Evolutionary conservation across 225 moss, liverwort and hornwort species (phyloP), one percentile per base, ranked within the genome.

Genomic region (Climacium dendroides): DNA sequence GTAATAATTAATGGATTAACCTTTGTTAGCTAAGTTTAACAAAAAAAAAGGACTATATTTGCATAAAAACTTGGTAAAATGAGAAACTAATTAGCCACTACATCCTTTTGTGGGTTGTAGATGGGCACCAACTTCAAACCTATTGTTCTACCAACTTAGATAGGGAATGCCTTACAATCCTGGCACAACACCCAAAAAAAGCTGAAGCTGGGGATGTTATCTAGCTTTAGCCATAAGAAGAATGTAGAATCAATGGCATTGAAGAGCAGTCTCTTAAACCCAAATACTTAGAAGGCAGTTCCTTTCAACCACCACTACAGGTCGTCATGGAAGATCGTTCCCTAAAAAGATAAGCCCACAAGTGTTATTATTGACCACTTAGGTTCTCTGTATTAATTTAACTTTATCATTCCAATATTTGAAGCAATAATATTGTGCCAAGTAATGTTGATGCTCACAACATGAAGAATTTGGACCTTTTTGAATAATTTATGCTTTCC

Each of bases 41-140:
- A n/a, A n/a, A n/a, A 43, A 71, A 71, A 45, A 29, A 45, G 6
- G 7, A 17, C 10, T 4, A 45, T 47, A 30, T 6, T 47, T 11
- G 48, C 30, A 30, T 11, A 0, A 19, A 30, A 73, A 19, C 11
- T 30, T 2, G 30, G 29, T 19, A 47, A 73, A 10, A 29, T 30
- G 18, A 73, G 47, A 32, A 48, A 74, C 30, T 48, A 48, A 74
- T 74, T 30, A 48, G 2, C 9, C 39, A 24, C 6, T 39, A 9
- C 26, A 47, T 73, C 19, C 19, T 47, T 47, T 5, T 37, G 60
- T 37, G 60, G 32, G 15, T 80, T 80, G 72, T 32, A 87, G 61
- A 87, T 95, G 96, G 95, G 96, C 26, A 93, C 92, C 83, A 92
- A 93, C 50, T 94, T 89, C 86, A 94, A 94, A 43, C 91, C 75